Evolutionary conservation across 2,329 filamentous ascomycete genomes (phyloP), one percentile per base, ranked within the genome.

Genomic region (Alternaria burnsii): DNA sequence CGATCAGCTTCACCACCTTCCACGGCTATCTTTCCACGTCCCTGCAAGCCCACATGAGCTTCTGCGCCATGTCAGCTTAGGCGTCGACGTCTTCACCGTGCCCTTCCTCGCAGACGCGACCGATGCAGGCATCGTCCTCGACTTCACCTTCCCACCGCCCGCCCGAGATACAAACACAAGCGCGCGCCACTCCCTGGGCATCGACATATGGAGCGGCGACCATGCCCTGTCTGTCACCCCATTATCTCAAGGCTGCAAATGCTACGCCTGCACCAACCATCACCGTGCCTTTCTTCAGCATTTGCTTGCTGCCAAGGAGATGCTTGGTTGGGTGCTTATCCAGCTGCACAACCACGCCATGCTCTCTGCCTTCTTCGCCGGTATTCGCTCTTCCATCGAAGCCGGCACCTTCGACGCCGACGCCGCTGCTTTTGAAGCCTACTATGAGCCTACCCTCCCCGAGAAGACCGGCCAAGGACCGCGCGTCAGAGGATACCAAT

Each of bases 271-370:
- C 82, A 87, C 83, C 2, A 86, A 86, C 18, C 94, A 98, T 77
- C 93, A 97, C 78, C 84, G 90, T 51, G 94, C 95, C 0, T 99
- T 92, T 78, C 74, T 99, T 36, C 90, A 93, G 66, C 95, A 99
- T 77, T 85, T 98, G 1, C 86, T 99, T 6, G 85, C 88, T 47
- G 93, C 95, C 0, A 96, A 94, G 74, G 95, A 99, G 79, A 98
- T 99, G 95, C 87, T 97, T 5, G 94, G 91, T 24, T 99, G 95
- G 95, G 91, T 90, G 0, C 84, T 99, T 8, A 84, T 99, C 8
- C 94, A 98, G 77, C 85, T 97, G 4, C 95, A 99, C 80, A 99
- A 99, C 76, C 89, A 96, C 76, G 85, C 89, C 62, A 80, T 91
- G 8, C 79, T 97, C 54, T 85, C 87, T 46, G 71, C 80, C 0